Conservation (phyloP, 805 yeast species). For the Ogataea pini region DNA sequence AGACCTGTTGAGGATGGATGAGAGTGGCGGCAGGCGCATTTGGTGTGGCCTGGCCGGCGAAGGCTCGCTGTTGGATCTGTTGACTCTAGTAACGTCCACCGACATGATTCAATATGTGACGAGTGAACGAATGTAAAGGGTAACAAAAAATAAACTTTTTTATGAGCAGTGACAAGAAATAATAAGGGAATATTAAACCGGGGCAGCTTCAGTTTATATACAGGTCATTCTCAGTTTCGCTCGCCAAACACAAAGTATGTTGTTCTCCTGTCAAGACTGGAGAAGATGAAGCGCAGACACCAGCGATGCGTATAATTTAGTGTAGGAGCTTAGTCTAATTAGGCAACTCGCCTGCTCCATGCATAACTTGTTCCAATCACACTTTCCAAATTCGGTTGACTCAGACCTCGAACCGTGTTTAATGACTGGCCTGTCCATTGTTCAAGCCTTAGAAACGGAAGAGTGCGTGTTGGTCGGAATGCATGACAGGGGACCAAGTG, state of each 20-base stretch:
- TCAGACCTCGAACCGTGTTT: constrained; percentile 16
- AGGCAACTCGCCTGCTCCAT: constrained; percentile 6
- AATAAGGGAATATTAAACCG: neutral
- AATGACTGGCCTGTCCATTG: constrained; percentile 7
- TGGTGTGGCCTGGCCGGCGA: constrained; percentile 21
- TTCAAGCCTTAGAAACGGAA: neutral
- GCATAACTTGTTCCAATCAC: neutral
- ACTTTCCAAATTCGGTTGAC: constrained; percentile 6
- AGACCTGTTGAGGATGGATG: constrained; percentile 23
- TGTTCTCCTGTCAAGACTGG: constrained; percentile 9
- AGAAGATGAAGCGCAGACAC: constrained; percentile 4
- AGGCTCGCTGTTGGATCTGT: constrained; percentile 29
- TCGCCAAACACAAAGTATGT: neutral
- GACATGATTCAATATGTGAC: no score
- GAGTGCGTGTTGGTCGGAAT: constrained; percentile 2
- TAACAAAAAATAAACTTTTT: neutral
- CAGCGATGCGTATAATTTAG: constrained; percentile 10
- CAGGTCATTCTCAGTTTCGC: neutral
- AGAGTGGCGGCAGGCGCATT: constrained; percentile 30
- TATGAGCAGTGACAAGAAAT: no score
- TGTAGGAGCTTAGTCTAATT: constrained; percentile 1
- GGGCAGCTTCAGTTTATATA: constrained; percentile 4
- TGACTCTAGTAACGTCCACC: constrained; percentile 25
- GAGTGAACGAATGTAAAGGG: no score
- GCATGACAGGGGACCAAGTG: constrained; percentile 7